phyloP scores from a whole-genome alignment of 1,139 yeast genomes.

The Protomyces gravidus region DNA sequence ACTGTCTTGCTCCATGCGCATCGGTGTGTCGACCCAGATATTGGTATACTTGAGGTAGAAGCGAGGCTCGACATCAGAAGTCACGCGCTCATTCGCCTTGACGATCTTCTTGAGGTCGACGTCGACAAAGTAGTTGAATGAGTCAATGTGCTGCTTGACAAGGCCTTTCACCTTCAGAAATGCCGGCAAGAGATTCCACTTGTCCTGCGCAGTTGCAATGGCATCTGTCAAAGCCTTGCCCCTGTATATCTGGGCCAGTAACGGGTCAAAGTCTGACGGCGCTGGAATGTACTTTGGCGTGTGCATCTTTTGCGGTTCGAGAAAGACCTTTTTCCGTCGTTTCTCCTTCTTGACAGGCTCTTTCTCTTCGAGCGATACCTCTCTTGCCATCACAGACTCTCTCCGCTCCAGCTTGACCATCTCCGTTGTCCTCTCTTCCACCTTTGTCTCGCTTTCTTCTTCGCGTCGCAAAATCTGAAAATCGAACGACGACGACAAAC shows the following conservation, averaged over 20 bases:
- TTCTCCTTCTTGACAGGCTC: no score
- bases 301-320: neutral
- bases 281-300: neutral
- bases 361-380: no score
- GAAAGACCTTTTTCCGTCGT: no score
- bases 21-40: slow-evolving; percentile 67
- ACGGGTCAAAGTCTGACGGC: slow-evolving; percentile 53
- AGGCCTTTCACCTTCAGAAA: slow-evolving; percentile 91
- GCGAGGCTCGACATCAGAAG: slow-evolving; percentile 95
- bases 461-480: neutral
- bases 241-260: slow-evolving; percentile 72
- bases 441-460: no score
- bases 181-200: slow-evolving; percentile 95
- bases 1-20: slow-evolving; percentile 52
- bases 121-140: slow-evolving; percentile 93
- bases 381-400: neutral
- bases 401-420: slow-evolving; percentile 1
- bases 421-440: no score
- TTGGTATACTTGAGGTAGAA: slow-evolving; percentile 87
- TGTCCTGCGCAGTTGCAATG: slow-evolving; percentile 78
- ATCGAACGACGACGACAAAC: neutral
- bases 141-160: slow-evolving; percentile 94
- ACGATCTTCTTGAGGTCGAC: slow-evolving; percentile 87
- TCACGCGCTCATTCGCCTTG: slow-evolving; percentile 78
- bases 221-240: slow-evolving; percentile 86